These are phyloP conservation scores for Cyberlindnera mycetangii DNA, from an alignment of 805 yeast genomes.

Conservation along the genomic window DNA sequence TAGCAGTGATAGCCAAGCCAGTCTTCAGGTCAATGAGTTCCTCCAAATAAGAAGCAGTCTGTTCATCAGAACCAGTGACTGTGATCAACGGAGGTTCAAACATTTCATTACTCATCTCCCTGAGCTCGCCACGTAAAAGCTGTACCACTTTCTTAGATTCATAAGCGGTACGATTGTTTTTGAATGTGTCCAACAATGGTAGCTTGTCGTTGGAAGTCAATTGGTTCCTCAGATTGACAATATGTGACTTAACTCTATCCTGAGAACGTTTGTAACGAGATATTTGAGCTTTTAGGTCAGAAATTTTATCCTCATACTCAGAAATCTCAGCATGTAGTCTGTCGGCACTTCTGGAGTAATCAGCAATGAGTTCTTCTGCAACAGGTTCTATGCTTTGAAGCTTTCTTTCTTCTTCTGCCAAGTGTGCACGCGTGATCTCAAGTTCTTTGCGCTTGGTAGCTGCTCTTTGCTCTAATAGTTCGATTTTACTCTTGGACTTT, in stretches of 20 bases:
- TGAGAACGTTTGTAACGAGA: constrained; percentile 34
- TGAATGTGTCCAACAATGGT: constrained; percentile 37
- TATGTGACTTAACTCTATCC: constrained; percentile 28
- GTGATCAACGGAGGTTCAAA: constrained; percentile 76
- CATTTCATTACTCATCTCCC: constrained; percentile 40
- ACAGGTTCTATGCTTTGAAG: constrained; percentile 8
- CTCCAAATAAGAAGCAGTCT: constrained; percentile 55
- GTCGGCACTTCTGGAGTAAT: constrained; percentile 16
- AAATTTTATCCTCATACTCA: constrained; percentile 37
- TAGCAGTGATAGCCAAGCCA: constrained; percentile 61
- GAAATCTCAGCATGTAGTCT: constrained; percentile 30
- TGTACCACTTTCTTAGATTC: constrained; percentile 37
- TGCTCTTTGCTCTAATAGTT: constrained; percentile 3
- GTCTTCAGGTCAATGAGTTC: constrained; percentile 52
- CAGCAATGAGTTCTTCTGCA: constrained; percentile 7
- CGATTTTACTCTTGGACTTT: not conserved
- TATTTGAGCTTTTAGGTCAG: constrained; percentile 40
- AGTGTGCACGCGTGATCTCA: constrained; percentile 28
- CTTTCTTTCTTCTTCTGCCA: constrained; percentile 29
- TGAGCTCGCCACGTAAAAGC: constrained; percentile 37
- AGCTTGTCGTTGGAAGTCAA: constrained; percentile 50
- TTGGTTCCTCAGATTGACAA: constrained; percentile 17
- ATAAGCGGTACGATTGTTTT: constrained; percentile 10
- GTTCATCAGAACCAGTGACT: constrained; percentile 48
- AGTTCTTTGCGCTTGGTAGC: constrained; percentile 34